phyloP scores from a whole-genome alignment of 352 stramenopile species.

The Chrysophaeum taylorii region DNA sequence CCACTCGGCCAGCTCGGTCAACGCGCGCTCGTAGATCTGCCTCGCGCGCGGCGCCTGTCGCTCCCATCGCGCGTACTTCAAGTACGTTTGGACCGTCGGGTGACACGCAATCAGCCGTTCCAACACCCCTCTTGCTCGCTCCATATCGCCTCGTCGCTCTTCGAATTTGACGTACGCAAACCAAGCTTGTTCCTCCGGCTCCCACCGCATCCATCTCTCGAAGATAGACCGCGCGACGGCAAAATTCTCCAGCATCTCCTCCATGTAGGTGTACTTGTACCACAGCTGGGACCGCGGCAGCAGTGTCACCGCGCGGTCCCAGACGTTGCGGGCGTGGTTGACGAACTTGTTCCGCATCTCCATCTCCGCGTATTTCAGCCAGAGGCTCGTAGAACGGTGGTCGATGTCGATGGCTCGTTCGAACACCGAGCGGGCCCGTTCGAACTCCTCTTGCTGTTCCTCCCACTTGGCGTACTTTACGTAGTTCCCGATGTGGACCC shows the following conservation, averaged over 20 bases:
- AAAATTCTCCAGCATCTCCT: constrained; percentile 94
- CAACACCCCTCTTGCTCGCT: constrained; percentile 75
- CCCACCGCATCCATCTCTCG: constrained; percentile 88
- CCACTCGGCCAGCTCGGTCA: constrained; percentile 64
- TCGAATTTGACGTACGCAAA: constrained; percentile 97
- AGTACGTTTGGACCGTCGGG: constrained; percentile 72
- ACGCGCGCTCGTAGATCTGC: constrained; percentile 81
- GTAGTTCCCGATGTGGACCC: constrained; percentile 89
- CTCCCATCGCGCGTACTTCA: constrained; percentile 98
- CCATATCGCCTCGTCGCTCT: constrained; percentile 68
- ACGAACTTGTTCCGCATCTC: constrained; percentile 99
- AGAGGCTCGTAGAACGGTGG: constrained; percentile 81
- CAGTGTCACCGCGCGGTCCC: constrained; percentile 71
- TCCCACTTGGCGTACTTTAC: constrained; percentile 98
- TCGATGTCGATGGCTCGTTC: constrained; percentile 95
- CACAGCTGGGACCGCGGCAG: constrained; percentile 93
- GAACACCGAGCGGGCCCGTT: constrained; percentile 86
- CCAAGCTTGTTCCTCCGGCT: constrained; percentile 95
- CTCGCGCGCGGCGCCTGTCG: constrained; percentile 80
- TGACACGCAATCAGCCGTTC: constrained; percentile 83
- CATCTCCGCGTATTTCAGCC: constrained; percentile 97
- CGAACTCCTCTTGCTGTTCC: constrained; percentile 94
- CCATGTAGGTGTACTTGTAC: constrained; percentile 99
- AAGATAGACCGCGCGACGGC: constrained; percentile 84
- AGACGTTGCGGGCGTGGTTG: constrained; percentile 93